Evolutionary conservation across 148 eudicot genomes (phyloP).

Genomic region (Nepenthes mirabilis): DNA sequence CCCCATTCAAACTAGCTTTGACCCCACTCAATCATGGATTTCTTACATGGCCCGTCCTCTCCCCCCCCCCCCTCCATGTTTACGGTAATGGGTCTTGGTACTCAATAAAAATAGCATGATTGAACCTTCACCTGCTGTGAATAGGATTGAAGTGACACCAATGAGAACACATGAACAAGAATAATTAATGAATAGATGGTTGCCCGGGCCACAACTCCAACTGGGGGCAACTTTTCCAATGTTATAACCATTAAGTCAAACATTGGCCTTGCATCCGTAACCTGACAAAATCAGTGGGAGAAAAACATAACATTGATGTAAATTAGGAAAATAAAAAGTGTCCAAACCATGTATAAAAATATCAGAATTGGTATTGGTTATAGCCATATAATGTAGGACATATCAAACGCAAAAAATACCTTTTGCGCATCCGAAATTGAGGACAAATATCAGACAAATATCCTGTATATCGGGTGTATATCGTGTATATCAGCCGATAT

Average conservation of each 20-base stretch:
- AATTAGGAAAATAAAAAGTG: neutral
- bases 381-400: too few relatives aligned
- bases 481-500: too few relatives aligned
- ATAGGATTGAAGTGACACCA: constrained; percentile 40
- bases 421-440: too few relatives aligned
- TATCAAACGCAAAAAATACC: too few relatives aligned
- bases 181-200: constrained; percentile 62
- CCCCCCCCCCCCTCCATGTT: too few relatives aligned
- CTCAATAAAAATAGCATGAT: too few relatives aligned
- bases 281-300: constrained; percentile 19
- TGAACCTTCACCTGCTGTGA: constrained; percentile 55
- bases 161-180: constrained; percentile 63
- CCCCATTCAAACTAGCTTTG: too few relatives aligned
- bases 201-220: constrained; percentile 53
- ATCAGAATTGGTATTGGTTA: neutral
- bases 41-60: too few relatives aligned
- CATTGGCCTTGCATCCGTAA: constrained; percentile 49
- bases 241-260: constrained; percentile 75
- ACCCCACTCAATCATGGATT: too few relatives aligned
- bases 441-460: too few relatives aligned
- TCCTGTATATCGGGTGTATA: too few relatives aligned
- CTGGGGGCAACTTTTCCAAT: constrained; percentile 65
- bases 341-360: neutral
- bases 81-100: too few relatives aligned
- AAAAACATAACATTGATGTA: neutral